Percentiles rank a stretch among this genome's conserved stretches.
Evolutionary conservation across 805 yeast species (phyloP).

Genomic region (Brettanomyces bruxellensis): DNA sequence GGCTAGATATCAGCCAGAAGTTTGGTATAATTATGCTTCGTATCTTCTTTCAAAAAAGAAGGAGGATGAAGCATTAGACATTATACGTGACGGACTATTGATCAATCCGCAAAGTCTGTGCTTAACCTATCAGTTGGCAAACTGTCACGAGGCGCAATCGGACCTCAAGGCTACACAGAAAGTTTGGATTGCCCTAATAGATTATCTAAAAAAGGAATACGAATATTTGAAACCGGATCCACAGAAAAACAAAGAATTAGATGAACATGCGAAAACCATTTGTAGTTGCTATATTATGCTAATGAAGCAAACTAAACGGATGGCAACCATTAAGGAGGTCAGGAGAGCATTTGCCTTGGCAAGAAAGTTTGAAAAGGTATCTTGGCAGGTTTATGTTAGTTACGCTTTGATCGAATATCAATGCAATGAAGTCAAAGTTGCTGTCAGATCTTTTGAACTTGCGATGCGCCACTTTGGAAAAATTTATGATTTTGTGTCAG

Average conservation of each 20-base stretch:
- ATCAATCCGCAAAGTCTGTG: constrained; percentile 67
- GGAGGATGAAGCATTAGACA: constrained; percentile 23
- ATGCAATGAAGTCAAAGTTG: constrained; percentile 56
- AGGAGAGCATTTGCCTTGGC: constrained; percentile 63
- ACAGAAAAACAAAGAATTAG: constrained; percentile 25
- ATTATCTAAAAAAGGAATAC: constrained; percentile 32
- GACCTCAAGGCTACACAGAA: constrained; percentile 41
- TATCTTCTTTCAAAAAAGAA: constrained; percentile 12
- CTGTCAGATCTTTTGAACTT: constrained; percentile 67
- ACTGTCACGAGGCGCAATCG: constrained; percentile 52
- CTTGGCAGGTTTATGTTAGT: constrained; percentile 72
- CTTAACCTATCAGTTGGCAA: constrained; percentile 59
- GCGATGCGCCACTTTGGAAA: constrained; percentile 51
- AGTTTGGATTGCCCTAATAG: constrained; percentile 42
- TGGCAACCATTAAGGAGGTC: constrained; percentile 41
- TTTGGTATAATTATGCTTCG: constrained; percentile 58
- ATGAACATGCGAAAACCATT: constrained; percentile 26
- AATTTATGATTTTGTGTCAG: constrained; percentile 52
- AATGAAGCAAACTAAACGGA: constrained; percentile 64
- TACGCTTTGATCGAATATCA: constrained; percentile 76
- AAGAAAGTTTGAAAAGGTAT: constrained; percentile 51
- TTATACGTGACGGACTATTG: constrained; percentile 44
- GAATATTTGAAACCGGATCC: constrained; percentile 20
- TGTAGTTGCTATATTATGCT: constrained; percentile 61
- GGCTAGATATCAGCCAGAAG: constrained; percentile 57